Evolutionary conservation across 2,329 filamentous ascomycete genomes (phyloP).

Genomic region (Trichoderma atroviride): DNA sequence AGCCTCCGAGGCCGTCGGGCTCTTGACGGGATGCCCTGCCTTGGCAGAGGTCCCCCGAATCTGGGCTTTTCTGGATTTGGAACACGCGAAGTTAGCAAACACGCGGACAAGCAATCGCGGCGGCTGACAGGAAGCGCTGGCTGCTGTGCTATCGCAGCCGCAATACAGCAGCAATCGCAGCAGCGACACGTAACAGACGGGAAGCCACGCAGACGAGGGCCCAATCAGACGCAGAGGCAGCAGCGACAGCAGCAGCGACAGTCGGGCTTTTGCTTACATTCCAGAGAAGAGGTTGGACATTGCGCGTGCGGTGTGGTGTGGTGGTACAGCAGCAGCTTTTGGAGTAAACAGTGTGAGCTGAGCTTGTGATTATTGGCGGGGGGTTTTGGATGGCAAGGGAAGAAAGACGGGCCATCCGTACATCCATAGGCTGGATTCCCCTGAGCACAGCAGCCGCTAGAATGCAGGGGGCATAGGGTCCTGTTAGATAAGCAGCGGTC

Average conservation of each 20-base stretch:
- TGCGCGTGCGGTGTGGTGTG: conserved; percentile 26
- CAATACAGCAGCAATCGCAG: no score
- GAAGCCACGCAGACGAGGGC: neutral
- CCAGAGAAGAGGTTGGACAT: conserved; percentile 66
- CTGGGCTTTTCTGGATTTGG: conserved; percentile 25
- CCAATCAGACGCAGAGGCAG: neutral
- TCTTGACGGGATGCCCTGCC: conserved; percentile 24
- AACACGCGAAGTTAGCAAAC: conserved; percentile 10
- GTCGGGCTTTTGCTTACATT: conserved; percentile 52
- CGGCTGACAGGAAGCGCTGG: neutral
- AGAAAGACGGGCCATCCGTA: neutral
- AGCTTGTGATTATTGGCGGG: conserved; percentile 25
- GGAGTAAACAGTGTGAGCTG: conserved; percentile 18
- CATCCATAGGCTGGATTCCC: conserved; percentile 11
- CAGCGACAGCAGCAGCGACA: conserved; percentile 30
- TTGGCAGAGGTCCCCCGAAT: conserved; percentile 26
- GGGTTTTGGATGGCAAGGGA: conserved; percentile 16
- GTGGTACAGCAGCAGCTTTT: conserved; percentile 14
- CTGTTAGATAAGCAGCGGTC: neutral
- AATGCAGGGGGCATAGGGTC: neutral
- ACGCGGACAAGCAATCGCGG: neutral
- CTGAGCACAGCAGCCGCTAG: conserved; percentile 14
- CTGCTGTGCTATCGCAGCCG: no score
- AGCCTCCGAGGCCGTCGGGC: conserved; percentile 12
- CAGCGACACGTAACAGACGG: neutral